phyloP scores from a whole-genome alignment of 768 basidiomycete genomes.

The Termitomyces eurrhizus region DNA sequence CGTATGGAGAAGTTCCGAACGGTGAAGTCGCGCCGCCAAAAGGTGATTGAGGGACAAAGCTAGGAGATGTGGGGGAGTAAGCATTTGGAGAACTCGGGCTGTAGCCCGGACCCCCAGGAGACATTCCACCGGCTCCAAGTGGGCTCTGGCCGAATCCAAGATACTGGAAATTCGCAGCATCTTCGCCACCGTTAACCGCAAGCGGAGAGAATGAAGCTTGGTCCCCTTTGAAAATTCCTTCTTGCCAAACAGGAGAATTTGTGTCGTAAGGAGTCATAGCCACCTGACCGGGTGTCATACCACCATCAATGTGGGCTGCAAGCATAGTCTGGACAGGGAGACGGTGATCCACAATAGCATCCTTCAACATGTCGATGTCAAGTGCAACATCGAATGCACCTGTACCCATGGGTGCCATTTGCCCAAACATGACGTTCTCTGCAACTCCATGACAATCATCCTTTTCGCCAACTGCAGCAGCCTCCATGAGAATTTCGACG shows the following conservation, averaged over 20 bases:
- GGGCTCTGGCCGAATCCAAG: slow-evolving; percentile 86
- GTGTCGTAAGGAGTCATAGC: slow-evolving; percentile 97
- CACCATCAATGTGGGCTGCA: slow-evolving; percentile 75
- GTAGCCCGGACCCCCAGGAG: slow-evolving; percentile 83
- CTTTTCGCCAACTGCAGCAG: slow-evolving; percentile 95
- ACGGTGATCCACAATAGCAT: slow-evolving; percentile 95
- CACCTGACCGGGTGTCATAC: slow-evolving; percentile 88
- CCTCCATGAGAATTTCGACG: slow-evolving; percentile 98
- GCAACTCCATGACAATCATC: slow-evolving; percentile 98
- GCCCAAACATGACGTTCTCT: slow-evolving; percentile 99
- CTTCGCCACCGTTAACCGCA: slow-evolving; percentile 82
- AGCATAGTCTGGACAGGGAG: slow-evolving; percentile 82
- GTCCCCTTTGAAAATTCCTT: slow-evolving; percentile 75
- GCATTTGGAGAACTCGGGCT: slow-evolving; percentile 89
- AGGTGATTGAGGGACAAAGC: slow-evolving; percentile 80
- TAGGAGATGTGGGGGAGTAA: slow-evolving; percentile 86
- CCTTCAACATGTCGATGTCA: slow-evolving; percentile 98
- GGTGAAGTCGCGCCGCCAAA: slow-evolving; percentile 82
- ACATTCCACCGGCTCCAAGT: slow-evolving; percentile 79
- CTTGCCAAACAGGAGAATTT: slow-evolving; percentile 83
- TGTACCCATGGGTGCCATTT: slow-evolving; percentile 99
- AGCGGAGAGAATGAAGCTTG: slow-evolving; percentile 94
- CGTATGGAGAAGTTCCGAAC: slow-evolving; percentile 76
- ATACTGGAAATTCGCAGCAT: slow-evolving; percentile 66
- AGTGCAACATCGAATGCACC: slow-evolving; percentile 94